phyloP scores from a whole-genome alignment of 164 flowering plant species.

The Aristolochia californica region DNA sequence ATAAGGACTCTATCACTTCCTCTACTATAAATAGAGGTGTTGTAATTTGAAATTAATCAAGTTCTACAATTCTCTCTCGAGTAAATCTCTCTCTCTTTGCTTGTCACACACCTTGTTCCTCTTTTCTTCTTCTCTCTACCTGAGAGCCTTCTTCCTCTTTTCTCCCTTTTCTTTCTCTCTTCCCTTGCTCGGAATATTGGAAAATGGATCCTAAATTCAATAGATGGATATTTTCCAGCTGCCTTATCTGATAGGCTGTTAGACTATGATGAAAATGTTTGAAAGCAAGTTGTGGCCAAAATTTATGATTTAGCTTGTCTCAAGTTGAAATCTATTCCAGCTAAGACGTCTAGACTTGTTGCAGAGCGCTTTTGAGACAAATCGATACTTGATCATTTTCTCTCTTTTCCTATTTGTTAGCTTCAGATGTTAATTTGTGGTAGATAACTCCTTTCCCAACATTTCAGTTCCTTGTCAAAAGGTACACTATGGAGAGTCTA shows the following conservation, averaged over 20 bases:
- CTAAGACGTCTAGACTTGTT: conserved; percentile 58
- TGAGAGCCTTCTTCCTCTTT: too few relatives aligned
- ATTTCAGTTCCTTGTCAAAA: conserved; percentile 73
- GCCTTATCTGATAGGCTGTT: conserved; percentile 79
- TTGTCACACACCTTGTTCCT: too few relatives aligned
- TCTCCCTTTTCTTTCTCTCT: too few relatives aligned
- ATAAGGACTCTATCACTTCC: too few relatives aligned
- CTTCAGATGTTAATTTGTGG: background rate
- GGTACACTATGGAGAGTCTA: conserved; percentile 83
- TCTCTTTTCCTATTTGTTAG: background rate
- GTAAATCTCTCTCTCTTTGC: too few relatives aligned
- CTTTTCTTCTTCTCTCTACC: too few relatives aligned
- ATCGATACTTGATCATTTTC: conserved; percentile 44
- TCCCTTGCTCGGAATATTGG: too few relatives aligned
- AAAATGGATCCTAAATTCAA: too few relatives aligned
- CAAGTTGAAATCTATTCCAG: conserved; percentile 46
- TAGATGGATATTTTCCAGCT: conserved; percentile 36
- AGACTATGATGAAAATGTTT: conserved; percentile 91
- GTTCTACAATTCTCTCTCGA: too few relatives aligned
- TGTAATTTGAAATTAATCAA: too few relatives aligned
- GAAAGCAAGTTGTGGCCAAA: conserved; percentile 85
- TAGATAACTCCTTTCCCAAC: conserved; percentile 2
- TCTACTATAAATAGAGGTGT: too few relatives aligned
- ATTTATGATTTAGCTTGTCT: conserved; percentile 66
- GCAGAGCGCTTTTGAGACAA: conserved; percentile 96